Base-by-base conservation (phyloP, 2,329 filamentous ascomycete species). In the Exserohilum turcica region DNA sequence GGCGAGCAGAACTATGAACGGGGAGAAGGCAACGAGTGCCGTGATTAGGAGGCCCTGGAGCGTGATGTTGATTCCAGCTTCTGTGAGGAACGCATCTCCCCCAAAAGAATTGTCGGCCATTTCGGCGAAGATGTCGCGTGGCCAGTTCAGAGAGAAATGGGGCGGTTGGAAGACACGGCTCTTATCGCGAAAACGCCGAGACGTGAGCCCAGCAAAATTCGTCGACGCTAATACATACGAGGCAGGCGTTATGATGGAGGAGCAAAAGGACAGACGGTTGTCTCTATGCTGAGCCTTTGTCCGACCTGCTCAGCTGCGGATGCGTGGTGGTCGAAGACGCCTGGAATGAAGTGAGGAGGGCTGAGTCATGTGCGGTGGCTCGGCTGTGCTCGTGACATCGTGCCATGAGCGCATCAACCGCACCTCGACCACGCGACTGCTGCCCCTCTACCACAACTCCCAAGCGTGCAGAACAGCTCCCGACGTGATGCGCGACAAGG, bases 341-440 rank as follows among this genome's bases (percentile, higher is more conserved):
- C 29, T 18, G 31, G 32, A n/a, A 42, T 27, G 63, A 53, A 42
- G 57, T 51, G 53, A 48, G 55, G 50, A 28, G 43, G 45, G 43
- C 45, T 60, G 65, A 67, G 66, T 68, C 66, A 70, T 64, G 53
- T 39, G 35, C 19, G 24, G 45, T 32, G n/a, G 54, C 44, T 62
- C 49, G 61, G 51, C 40, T 56, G 52, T 46, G 59, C 59, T 48
- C 60, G 56, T 65, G 61, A 63, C 58, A 51, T 57, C 56, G 65
- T 61, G 61, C 52, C 43, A 29, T 45, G 32, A 43, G 52, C 62
- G 55, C 40, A 60, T 54, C 46, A 19, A 43, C 43, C 19, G 28
- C 40, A 48, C 46, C 46, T 49, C 43, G 43, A 55, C 28, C 44
- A 58, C 42, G 8, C 37, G n/a, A 46, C 15, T 32, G 35, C 29